Conservation (phyloP, 148 eudicot species). For the Euryodendron excelsum region DNA sequence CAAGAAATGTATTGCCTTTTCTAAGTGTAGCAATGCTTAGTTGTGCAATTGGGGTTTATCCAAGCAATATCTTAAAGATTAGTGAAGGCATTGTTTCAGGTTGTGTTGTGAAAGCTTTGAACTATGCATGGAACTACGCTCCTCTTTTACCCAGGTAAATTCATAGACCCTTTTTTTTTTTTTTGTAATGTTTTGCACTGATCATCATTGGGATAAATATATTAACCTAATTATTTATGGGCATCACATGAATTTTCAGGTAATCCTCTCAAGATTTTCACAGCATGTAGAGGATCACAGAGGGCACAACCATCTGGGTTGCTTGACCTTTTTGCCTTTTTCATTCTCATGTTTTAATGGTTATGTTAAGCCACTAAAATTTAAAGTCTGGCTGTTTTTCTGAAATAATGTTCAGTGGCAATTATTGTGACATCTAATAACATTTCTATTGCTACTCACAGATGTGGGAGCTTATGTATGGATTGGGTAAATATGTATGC, state of each 20-base stretch:
- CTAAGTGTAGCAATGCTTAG: background rate
- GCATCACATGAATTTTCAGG: background rate
- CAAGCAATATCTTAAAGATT: background rate
- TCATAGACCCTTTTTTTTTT: background rate
- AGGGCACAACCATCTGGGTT: background rate
- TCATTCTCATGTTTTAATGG: background rate
- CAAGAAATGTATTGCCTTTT: background rate
- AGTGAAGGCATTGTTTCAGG: background rate
- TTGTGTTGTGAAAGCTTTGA: slow-evolving; percentile 2
- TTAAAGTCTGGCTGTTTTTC: no score
- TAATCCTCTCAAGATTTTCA: background rate
- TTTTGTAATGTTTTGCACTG: no score
- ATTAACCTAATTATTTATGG: background rate
- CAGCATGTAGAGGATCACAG: background rate
- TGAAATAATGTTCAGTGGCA: no score
- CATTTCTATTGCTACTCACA: no score
- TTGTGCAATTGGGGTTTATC: slow-evolving; percentile 6
- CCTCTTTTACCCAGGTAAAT: slow-evolving; percentile 11
- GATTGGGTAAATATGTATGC: background rate
- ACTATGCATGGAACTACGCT: background rate
- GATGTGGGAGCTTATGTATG: no score
- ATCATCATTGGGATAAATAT: background rate
- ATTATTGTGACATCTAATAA: no score
- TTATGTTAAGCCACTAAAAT: background rate
- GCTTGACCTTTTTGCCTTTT: no score